Evolutionary conservation across 441 rosid species (phyloP).

Genomic region (Pelargonium citronellum): DNA sequence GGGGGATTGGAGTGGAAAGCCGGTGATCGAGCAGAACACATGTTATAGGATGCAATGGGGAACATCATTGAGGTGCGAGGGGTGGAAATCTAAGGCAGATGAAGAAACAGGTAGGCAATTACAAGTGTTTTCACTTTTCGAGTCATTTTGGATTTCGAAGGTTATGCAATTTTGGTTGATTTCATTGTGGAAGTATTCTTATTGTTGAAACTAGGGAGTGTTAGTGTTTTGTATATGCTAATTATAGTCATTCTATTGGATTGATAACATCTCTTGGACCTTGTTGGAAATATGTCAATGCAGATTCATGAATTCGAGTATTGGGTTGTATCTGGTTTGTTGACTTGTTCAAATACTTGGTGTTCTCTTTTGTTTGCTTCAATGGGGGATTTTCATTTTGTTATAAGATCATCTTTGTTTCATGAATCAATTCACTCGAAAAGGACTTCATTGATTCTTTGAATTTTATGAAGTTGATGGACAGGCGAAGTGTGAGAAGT

Average conservation of each 20-base stretch:
- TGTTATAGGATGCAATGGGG: constrained; percentile 12
- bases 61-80: constrained; percentile 4
- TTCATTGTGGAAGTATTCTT: too few relatives aligned
- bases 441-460: background rate
- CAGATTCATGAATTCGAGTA: background rate
- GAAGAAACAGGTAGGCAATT: constrained; percentile 1
- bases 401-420: too few relatives aligned
- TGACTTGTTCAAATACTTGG: too few relatives aligned
- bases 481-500: constrained; percentile 3
- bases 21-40: constrained; percentile 7
- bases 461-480: constrained; percentile 5
- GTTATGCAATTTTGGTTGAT: too few relatives aligned
- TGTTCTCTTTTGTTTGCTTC: too few relatives aligned
- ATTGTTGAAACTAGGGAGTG: background rate
- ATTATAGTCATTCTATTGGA: background rate
- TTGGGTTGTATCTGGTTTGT: background rate
- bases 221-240: background rate
- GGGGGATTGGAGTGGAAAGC: constrained; percentile 10
- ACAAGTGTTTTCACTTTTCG: background rate
- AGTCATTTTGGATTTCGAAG: background rate
- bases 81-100: constrained; percentile 10
- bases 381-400: too few relatives aligned
- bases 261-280: background rate
- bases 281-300: background rate
- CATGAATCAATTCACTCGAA: too few relatives aligned